Percentiles rank a stretch among this genome's conserved stretches.
Conservation (phyloP, 495 filamentous ascomycete genomes). For the Aspergillus diversus region DNA sequence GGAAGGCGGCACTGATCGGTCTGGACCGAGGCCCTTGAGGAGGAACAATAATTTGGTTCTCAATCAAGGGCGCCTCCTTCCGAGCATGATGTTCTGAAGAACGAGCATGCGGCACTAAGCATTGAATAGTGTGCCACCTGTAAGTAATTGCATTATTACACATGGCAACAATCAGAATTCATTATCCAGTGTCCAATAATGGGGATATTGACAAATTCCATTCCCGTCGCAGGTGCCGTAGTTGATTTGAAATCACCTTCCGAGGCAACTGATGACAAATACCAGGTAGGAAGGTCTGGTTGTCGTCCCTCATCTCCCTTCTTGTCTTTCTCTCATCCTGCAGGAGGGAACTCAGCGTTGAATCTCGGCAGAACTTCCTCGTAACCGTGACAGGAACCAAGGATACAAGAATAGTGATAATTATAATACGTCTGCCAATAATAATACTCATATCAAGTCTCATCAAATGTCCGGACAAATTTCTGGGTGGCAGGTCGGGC, state of each 20-base stretch:
- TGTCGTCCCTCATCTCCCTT: background rate
- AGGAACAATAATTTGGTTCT: background rate
- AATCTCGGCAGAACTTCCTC: background rate
- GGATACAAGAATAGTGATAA: background rate
- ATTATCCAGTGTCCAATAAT: constrained; percentile 6
- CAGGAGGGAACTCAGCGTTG: background rate
- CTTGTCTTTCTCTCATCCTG: background rate
- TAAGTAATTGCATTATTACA: background rate
- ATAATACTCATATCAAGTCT: too few species aligned
- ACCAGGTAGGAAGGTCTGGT: background rate
- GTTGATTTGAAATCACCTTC: background rate
- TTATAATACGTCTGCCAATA: background rate
- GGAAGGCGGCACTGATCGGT: background rate
- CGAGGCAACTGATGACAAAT: constrained; percentile 2
- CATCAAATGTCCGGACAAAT: background rate
- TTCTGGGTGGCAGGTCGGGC: background rate
- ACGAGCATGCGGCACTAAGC: background rate
- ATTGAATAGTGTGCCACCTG: background rate
- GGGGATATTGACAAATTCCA: background rate
- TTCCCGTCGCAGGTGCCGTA: background rate
- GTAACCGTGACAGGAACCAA: too few species aligned
- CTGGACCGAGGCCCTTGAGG: background rate
- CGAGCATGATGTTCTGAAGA: constrained; percentile 1
- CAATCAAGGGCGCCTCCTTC: background rate
- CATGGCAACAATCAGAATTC: background rate